phyloP scores from a whole-genome alignment of 352 stramenopile species.

The Phytophthora citricola region DNA sequence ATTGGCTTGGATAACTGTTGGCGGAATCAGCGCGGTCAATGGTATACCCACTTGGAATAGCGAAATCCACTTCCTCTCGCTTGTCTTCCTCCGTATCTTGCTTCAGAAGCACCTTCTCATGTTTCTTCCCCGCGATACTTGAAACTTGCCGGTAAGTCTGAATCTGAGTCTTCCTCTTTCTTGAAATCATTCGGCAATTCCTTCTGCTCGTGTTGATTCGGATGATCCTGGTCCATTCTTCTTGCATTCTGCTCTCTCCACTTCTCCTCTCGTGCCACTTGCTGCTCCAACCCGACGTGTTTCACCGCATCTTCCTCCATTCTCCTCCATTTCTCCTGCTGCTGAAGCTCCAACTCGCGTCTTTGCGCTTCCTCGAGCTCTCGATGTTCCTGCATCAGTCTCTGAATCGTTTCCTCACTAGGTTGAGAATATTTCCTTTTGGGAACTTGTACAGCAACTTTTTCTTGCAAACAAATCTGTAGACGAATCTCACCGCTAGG shows the following conservation, averaged over 20 bases:
- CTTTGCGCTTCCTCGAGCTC: conserved; percentile 25
- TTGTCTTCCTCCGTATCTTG: conserved; percentile 8
- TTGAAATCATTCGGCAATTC: conserved; percentile 17
- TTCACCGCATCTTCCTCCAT: conserved; percentile 26
- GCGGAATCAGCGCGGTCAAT: conserved; percentile 2
- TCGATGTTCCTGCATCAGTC: conserved; percentile 33
- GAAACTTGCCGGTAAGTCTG: conserved; percentile 16
- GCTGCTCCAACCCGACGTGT: conserved; percentile 16
- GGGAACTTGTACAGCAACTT: background rate
- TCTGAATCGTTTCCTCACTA: conserved; percentile 30
- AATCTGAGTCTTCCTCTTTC: conserved; percentile 22
- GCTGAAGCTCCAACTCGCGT: conserved; percentile 21
- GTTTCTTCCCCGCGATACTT: conserved; percentile 16
- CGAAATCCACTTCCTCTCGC: background rate
- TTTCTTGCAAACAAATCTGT: conserved; percentile 55
- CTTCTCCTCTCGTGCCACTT: conserved; percentile 18
- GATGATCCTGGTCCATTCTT: conserved; percentile 3
- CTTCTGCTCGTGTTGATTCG: conserved; percentile 3
- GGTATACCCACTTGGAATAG: conserved; percentile 11
- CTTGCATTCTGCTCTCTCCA: conserved; percentile 18
- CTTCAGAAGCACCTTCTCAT: conserved; percentile 23
- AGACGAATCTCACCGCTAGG: conserved; percentile 54
- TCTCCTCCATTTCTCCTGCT: conserved; percentile 25
- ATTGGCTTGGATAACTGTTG: background rate
- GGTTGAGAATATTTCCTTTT: conserved; percentile 17